phyloP scores from a whole-genome alignment of 2,329 filamentous ascomycete genomes.

The Ceratocystis albifundus region DNA sequence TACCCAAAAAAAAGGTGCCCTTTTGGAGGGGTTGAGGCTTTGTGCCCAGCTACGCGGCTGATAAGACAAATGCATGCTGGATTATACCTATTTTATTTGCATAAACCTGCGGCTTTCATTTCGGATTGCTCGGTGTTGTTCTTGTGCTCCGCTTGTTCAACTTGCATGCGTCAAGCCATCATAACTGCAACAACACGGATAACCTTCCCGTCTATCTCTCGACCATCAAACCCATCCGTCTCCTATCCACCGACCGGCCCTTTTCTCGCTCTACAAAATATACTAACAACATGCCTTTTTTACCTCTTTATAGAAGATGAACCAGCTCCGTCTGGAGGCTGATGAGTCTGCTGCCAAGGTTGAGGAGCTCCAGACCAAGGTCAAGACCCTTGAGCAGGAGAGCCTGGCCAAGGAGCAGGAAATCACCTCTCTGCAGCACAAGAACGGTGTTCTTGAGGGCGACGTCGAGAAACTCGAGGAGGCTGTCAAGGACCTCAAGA shows the following conservation, averaged over 20 bases:
- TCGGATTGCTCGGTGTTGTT: not conserved
- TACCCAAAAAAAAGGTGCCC: not conserved
- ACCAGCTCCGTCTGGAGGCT: constrained; percentile 83
- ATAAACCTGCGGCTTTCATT: not conserved
- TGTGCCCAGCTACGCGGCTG: not conserved
- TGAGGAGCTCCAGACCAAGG: constrained; percentile 74
- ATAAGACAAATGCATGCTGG: not conserved
- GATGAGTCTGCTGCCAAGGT: constrained; percentile 72
- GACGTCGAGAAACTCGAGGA: constrained; percentile 90
- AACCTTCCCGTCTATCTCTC: not conserved
- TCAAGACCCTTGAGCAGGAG: constrained; percentile 89
- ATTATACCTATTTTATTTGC: not conserved
- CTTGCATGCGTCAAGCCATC: not conserved
- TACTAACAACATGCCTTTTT: constrained; percentile 15
- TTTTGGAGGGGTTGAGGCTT: constrained; percentile 9
- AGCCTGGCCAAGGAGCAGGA: constrained; percentile 95
- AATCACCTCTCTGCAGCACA: constrained; percentile 91
- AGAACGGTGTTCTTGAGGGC: constrained; percentile 77
- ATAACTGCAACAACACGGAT: not conserved
- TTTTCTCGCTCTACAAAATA: not conserved
- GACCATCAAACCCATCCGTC: constrained; percentile 3
- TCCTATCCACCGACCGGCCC: not conserved
- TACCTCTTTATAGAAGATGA: constrained; percentile 64
- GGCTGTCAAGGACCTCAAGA: constrained; percentile 76
- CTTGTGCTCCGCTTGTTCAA: not conserved